These are phyloP conservation scores for Kwoniella heveanensis DNA, from an alignment of 768 basidiomycete genomes.

Conservation along the genomic window DNA sequence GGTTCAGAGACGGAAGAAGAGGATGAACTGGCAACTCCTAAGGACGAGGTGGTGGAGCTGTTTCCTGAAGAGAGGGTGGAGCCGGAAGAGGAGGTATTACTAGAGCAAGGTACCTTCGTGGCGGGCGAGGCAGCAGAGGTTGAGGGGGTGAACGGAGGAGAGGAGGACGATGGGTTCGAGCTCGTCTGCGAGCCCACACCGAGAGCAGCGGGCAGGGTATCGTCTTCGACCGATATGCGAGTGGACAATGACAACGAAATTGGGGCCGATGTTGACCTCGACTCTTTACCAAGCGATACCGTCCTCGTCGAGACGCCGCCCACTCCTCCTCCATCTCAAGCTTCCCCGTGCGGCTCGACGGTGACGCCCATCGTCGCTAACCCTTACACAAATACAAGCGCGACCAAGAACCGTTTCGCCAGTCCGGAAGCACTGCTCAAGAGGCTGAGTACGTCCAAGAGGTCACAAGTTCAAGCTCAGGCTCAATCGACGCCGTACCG, in stretches of 20 bases:
- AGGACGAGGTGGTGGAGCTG: not conserved
- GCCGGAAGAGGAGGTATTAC: not conserved
- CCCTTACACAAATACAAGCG: not conserved
- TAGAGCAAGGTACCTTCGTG: not conserved
- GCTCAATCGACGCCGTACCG: slow-evolving; percentile 12
- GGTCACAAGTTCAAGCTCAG: not conserved
- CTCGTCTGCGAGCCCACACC: slow-evolving; percentile 9
- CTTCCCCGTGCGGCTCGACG: slow-evolving; percentile 3
- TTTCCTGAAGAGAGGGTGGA: not conserved
- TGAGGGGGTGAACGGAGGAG: not conserved
- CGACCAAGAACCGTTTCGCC: slow-evolving; percentile 9
- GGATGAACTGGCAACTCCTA: slow-evolving; percentile 1
- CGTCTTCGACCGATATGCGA: not conserved
- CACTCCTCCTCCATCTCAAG: slow-evolving; percentile 1
- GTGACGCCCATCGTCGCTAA: not conserved
- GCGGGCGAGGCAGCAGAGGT: not conserved
- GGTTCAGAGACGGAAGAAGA: slow-evolving; percentile 16
- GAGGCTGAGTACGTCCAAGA: slow-evolving; percentile 11
- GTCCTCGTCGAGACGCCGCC: slow-evolving; percentile 23
- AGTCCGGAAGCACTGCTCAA: slow-evolving; percentile 18
- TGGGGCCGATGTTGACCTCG: slow-evolving; percentile 5
- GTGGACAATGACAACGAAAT: not conserved
- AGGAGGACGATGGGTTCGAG: not conserved
- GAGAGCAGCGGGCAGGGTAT: not conserved
- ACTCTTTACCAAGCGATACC: slow-evolving; percentile 22